Percentiles rank a stretch among this genome's conserved stretches.
Conservation (phyloP, 2,329 filamentous ascomycete species). For the Beauveria varroae region DNA sequence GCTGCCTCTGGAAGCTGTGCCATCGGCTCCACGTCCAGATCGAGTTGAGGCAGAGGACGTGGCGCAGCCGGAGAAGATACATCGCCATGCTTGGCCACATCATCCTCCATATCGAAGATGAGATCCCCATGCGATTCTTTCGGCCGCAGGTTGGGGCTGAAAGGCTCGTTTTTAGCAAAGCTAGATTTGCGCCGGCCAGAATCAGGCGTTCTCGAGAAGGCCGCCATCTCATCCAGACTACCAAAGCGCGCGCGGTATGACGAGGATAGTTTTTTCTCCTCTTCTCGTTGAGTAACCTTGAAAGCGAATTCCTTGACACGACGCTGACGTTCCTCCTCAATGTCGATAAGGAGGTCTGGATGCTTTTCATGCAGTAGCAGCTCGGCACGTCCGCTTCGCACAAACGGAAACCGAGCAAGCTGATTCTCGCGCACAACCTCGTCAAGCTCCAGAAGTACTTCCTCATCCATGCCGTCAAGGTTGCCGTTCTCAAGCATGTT, state of each 20-base stretch:
- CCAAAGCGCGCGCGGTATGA: constrained; percentile 54
- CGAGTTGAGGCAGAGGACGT: constrained; percentile 13
- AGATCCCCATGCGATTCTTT: constrained; percentile 66
- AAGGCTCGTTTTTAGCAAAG: constrained; percentile 42
- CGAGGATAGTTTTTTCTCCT: constrained; percentile 54
- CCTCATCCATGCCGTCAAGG: constrained; percentile 76
- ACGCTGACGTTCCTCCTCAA: constrained; percentile 60
- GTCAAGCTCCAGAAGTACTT: constrained; percentile 76
- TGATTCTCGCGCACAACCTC: constrained; percentile 76
- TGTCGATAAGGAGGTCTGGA: constrained; percentile 54
- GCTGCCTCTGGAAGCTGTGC: constrained; percentile 21
- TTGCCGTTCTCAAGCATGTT: constrained; percentile 85
- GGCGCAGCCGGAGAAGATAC: constrained; percentile 20
- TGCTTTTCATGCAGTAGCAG: constrained; percentile 55
- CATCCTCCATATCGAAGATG: constrained; percentile 91
- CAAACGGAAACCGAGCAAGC: constrained; percentile 66
- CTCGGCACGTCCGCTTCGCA: constrained; percentile 67
- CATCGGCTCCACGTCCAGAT: constrained; percentile 22
- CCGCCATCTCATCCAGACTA: constrained; percentile 56
- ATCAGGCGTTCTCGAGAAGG: constrained; percentile 33
- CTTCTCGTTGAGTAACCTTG: constrained; percentile 53
- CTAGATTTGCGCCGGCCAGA: constrained; percentile 40
- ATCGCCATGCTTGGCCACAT: constrained; percentile 24
- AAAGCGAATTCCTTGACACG: constrained; percentile 73
- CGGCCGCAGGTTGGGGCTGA: constrained; percentile 60